phyloP scores from a whole-genome alignment of 345 rosid species.

The Camelina sativa region DNA sequence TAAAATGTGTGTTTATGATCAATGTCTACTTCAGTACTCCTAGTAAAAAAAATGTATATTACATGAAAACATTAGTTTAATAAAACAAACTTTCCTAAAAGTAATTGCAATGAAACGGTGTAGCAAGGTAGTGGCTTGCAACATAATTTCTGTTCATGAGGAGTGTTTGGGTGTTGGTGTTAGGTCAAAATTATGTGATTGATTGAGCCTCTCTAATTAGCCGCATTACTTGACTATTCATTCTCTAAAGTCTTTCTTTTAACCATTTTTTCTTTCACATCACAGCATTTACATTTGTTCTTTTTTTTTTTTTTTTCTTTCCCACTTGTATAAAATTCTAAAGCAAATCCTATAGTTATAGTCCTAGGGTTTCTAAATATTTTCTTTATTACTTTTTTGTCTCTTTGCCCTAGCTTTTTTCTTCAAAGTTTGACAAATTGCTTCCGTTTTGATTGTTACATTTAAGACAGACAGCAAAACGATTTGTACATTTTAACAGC shows the following conservation, averaged over 20 bases:
- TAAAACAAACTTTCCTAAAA: not conserved
- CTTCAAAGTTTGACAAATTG: slow-evolving; percentile 39
- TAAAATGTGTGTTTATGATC: not conserved
- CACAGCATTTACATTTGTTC: slow-evolving; percentile 4
- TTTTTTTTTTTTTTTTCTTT: not conserved
- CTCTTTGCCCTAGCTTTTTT: slow-evolving; percentile 29
- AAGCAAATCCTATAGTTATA: slow-evolving; percentile 20
- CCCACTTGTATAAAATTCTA: not conserved
- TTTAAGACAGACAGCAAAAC: not conserved
- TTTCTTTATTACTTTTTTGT: slow-evolving; percentile 15
- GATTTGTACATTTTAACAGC: not conserved
- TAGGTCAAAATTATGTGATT: slow-evolving; percentile 37
- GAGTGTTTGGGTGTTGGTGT: slow-evolving; percentile 34
- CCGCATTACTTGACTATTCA: slow-evolving; percentile 50
- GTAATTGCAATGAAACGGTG: slow-evolving; percentile 10
- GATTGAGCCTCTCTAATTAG: slow-evolving; percentile 29
- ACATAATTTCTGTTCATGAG: slow-evolving; percentile 43
- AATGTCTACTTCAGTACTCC: not conserved
- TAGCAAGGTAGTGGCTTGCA: slow-evolving; percentile 40
- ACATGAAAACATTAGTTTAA: not conserved
- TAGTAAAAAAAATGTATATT: not conserved
- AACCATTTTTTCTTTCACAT: slow-evolving; percentile 20
- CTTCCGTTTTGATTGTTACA: slow-evolving; percentile 11
- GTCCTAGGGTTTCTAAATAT: slow-evolving; percentile 41
- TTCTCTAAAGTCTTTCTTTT: slow-evolving; percentile 27